phyloP scores from a whole-genome alignment of 305 asterid genomes.

The Solanum aculeatissimum region DNA sequence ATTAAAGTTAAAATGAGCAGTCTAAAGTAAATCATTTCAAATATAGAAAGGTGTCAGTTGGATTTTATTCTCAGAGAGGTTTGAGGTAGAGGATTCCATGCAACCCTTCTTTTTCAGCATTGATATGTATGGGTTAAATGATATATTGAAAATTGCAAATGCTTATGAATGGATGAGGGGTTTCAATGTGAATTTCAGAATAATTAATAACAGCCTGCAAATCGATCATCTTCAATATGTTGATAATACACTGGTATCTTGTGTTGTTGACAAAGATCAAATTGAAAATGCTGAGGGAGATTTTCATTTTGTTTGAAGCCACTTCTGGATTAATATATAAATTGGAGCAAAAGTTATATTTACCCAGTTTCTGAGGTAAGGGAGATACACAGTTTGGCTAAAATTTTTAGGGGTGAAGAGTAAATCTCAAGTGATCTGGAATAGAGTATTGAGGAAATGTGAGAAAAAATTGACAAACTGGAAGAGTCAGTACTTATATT shows the following conservation, averaged over 20 bases:
- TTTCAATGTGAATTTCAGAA: background rate
- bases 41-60: background rate
- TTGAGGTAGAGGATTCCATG: background rate
- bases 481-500: background rate
- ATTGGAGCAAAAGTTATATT: background rate
- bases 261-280: background rate
- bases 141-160: background rate
- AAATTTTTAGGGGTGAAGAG: background rate
- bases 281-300: background rate
- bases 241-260: background rate
- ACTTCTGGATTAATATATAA: background rate
- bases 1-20: background rate
- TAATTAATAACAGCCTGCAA: background rate
- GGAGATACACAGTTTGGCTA: background rate
- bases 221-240: background rate
- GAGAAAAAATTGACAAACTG: background rate
- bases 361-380: background rate
- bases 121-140: background rate
- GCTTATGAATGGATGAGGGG: background rate
- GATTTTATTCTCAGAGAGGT: background rate
- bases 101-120: background rate
- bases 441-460: background rate
- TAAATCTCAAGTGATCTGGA: background rate
- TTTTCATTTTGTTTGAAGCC: background rate
- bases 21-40: background rate